Base-by-base conservation (phyloP, 257 asterid species). In the Striga asiatica region DNA sequence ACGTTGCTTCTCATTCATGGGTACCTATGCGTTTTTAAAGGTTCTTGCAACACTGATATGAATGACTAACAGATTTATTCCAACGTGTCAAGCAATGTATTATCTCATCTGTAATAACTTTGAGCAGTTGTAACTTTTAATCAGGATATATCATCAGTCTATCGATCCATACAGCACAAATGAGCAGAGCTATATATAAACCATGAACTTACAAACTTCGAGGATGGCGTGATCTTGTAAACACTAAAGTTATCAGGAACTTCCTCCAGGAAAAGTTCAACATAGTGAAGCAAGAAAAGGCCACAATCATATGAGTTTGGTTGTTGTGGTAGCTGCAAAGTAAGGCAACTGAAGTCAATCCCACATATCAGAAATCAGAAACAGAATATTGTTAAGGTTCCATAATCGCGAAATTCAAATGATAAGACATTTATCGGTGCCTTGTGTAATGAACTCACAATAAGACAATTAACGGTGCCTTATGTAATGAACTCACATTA, bases 231-330 rank as follows among this genome's bases (percentile, higher is more conserved):
- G 51, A 87, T 78, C 72, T 78, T 78, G 76, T 75, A 79, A 56
- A 89, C 82, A 59, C 53, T 84, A 51, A 91, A 78, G 73, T 67
- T 62, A 38, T 64, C 56, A 18, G 95, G 89, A 53, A 76, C 89
- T 62, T 84, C 93, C 68, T 81, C 95, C 77, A 91, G 68, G 69
- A 91, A 91, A 60, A 54, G 83, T 76, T 91, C 98, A 25, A 87
- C 95, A 29, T 82, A 84, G 72, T 91, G 98, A 48, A 91, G 98
- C 67, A 91, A 74, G 76, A 87, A 91, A 68, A 91, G 95, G 60
- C 97, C 98, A 67, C 98, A 91, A 65, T 91, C 98, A 43, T 54
- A 91, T 13, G 75, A 70, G 61, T 91, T 91, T 64, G 69, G 97
- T 78, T 91, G 98, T 68, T 91, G 98, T 0, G 98, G 98, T 58